These are phyloP conservation scores for Astragalus membranaceus DNA, from an alignment of 306 rosid genomes.

Conservation along the genomic window DNA sequence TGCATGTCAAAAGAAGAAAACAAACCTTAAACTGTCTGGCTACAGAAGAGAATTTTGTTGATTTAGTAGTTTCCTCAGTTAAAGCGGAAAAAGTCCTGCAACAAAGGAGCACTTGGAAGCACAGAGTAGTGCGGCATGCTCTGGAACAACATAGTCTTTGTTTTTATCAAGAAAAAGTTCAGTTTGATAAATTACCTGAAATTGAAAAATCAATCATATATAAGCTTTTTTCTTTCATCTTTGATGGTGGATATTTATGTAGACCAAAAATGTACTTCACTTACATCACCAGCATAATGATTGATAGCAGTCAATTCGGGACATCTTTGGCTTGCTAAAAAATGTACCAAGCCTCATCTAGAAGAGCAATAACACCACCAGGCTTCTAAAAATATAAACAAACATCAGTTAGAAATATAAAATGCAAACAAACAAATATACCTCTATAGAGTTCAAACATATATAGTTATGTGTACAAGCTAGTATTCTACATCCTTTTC, in stretches of 20 bases:
- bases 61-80: constrained; percentile 80
- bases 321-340: constrained; percentile 92
- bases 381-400: constrained; percentile 70
- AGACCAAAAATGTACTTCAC: constrained; percentile 30
- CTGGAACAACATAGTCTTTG: constrained; percentile 93
- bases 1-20: constrained; percentile 9
- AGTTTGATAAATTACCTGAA: constrained; percentile 93
- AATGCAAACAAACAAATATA: not conserved
- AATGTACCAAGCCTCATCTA: constrained; percentile 99
- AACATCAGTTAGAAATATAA: constrained; percentile 31
- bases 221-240: not conserved
- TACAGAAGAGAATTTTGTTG: constrained; percentile 88
- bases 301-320: constrained; percentile 72
- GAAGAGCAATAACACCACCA: constrained; percentile 90
- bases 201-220: constrained; percentile 6
- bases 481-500: not conserved
- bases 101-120: constrained; percentile 83
- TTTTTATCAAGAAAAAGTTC: constrained; percentile 91
- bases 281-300: constrained; percentile 97
- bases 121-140: constrained; percentile 73
- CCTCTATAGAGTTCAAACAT: not conserved
- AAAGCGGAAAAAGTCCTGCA: constrained; percentile 77
- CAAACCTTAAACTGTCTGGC: constrained; percentile 81
- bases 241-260: not conserved
- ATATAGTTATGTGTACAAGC: not conserved